These are phyloP conservation scores for Clavispora carvajalis DNA, from an alignment of 805 yeast species.

Conservation along the genomic window DNA sequence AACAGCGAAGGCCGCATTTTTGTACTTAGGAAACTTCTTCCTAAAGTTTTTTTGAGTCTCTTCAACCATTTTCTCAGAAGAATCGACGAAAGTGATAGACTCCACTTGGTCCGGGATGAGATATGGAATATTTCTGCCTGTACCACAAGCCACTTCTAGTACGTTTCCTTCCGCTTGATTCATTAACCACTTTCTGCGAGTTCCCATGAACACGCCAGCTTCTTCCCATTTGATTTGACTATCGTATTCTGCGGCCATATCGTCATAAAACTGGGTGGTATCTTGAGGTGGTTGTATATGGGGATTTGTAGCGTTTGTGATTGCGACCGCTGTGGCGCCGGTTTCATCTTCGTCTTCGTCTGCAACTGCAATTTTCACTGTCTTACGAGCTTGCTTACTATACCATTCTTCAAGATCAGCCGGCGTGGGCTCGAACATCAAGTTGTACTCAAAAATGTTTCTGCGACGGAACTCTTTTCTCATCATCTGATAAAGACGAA, in stretches of 20 bases:
- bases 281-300: conserved; percentile 66
- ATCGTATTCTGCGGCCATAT: conserved; percentile 77
- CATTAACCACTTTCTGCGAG: conserved; percentile 75
- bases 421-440: conserved; percentile 37
- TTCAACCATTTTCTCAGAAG: conserved; percentile 82
- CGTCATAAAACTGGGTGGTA: conserved; percentile 74
- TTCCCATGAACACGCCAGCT: conserved; percentile 51
- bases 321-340: conserved; percentile 10
- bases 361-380: conserved; percentile 21
- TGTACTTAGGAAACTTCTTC: conserved; percentile 57
- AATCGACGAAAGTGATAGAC: conserved; percentile 80
- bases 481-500: conserved; percentile 55
- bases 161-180: conserved; percentile 80
- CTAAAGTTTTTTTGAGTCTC: conserved; percentile 70
- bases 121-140: conserved; percentile 86
- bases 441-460: conserved; percentile 27
- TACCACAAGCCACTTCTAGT: conserved; percentile 91
- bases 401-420: conserved; percentile 40
- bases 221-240: conserved; percentile 73
- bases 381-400: conserved; percentile 25
- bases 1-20: conserved; percentile 78
- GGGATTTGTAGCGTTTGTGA: conserved; percentile 36
- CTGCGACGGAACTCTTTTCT: conserved; percentile 39
- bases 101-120: conserved; percentile 53
- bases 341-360: conserved; percentile 6